phyloP scores from a whole-genome alignment of 2,329 filamentous ascomycete genomes.

The Sphaerostilbella broomeana region DNA sequence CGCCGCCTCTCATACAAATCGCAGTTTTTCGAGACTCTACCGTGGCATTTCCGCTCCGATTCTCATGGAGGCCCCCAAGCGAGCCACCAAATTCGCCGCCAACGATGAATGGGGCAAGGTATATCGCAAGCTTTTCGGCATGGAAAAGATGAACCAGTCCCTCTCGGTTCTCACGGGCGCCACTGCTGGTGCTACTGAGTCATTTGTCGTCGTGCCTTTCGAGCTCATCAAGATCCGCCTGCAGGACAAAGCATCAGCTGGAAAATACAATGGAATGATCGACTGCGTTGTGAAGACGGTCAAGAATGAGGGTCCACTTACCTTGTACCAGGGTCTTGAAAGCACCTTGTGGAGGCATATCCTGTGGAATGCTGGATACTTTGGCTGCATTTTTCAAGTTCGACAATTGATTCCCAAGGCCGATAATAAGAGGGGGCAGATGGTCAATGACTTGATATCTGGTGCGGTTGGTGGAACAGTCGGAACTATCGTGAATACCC shows the following conservation, averaged over 20 bases:
- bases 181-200: constrained; percentile 88
- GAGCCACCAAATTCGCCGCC: constrained; percentile 96
- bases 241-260: constrained; percentile 88
- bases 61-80: constrained; percentile 90
- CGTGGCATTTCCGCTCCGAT: constrained; percentile 94
- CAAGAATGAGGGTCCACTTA: constrained; percentile 72
- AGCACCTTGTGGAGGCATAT: constrained; percentile 93
- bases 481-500: constrained; percentile 90
- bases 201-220: constrained; percentile 96
- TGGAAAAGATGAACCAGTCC: constrained; percentile 81
- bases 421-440: constrained; percentile 73
- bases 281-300: constrained; percentile 79
- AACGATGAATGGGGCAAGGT: constrained; percentile 98
- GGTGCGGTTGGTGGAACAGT: constrained; percentile 80
- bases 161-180: constrained; percentile 91
- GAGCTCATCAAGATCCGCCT: constrained; percentile 98
- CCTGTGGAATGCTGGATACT: constrained; percentile 90
- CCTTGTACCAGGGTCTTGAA: constrained; percentile 94
- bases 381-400: constrained; percentile 97
- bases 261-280: constrained; percentile 77
- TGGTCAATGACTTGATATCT: constrained; percentile 80
- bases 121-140: constrained; percentile 81
- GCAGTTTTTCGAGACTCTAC: constrained; percentile 81
- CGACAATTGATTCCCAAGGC: constrained; percentile 74
- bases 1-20: constrained; percentile 17